Base-by-base conservation (phyloP, 768 basidiomycete genomes). In the Collybia sordida region DNA sequence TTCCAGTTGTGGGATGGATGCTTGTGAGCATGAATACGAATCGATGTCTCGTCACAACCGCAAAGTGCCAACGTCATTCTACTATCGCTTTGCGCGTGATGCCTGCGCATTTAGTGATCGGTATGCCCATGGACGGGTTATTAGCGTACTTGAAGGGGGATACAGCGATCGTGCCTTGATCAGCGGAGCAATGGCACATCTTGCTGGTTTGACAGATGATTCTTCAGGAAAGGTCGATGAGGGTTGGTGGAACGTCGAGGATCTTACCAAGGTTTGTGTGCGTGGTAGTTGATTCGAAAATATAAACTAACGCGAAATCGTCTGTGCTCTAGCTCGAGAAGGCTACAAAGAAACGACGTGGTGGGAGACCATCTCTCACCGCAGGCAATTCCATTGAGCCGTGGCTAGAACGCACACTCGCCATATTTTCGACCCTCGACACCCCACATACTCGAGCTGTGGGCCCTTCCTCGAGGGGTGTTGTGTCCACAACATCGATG, bases 81-180 rank as follows among this genome's bases (percentile, higher is more conserved):
- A 89, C 65, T 71, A 86, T 58, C 86, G 82, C 8, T 96, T 98
- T 59, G 84, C 93, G 0, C 74, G 68, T 3, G 93, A 96, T 57
- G 81, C 83, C 0, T 73, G 79, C 45, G 62, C 58, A 0, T 79
- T 99, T 49, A 85, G 88, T 6, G 78, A 87, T 22, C 55, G 64
- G 39, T 84, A 84, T 54, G 83, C 90, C 0, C 59, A 65, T 1
- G 92, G 93, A 0, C 78, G 83, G 36, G 58, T 96, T 4, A 75
- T 98, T 34, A 93, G 91, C 57, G 90, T 98, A 0, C 81, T 99
- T 1, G 96, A 99, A 69, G 96, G 96, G 1, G 96, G 95, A 1
- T 98, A 98, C 61, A 91, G 90, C 58, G 93, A 98, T 64, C 79
- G 87, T 5, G 94, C 96, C 0, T 72, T 98, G 47, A 83, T 74